Evolutionary conservation across 1,284 basidiomycete species (phyloP).

Genomic region (Uromyces viciae-fabae): DNA sequence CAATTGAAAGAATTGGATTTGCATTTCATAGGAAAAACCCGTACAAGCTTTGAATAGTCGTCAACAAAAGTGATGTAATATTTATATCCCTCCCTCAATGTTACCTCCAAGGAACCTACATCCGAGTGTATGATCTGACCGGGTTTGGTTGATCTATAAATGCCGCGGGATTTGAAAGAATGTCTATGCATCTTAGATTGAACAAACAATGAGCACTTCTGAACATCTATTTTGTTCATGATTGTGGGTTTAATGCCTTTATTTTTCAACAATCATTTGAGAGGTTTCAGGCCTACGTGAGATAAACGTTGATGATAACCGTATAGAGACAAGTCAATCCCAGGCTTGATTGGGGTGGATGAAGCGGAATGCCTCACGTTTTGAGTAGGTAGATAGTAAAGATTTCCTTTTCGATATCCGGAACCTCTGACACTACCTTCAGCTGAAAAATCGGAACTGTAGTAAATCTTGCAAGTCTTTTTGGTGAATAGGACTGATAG

Average conservation of each 20-base stretch:
- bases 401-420: not conserved
- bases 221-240: not conserved
- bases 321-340: not conserved
- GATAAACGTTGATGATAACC: not conserved
- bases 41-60: conserved; percentile 23
- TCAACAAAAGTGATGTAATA: conserved; percentile 54
- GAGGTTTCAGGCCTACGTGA: conserved; percentile 6
- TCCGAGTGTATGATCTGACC: conserved; percentile 8
- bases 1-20: conserved; percentile 11
- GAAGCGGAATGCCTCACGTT: not conserved
- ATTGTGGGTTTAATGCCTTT: not conserved
- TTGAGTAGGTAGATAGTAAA: not conserved
- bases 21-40: conserved; percentile 13
- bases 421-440: not conserved
- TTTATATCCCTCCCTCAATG: conserved; percentile 45
- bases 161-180: not conserved
- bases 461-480: not conserved
- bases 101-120: not conserved
- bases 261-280: not conserved
- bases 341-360: not conserved
- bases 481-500: not conserved
- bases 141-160: not conserved
- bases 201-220: not conserved
- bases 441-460: not conserved
- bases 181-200: not conserved